Evolutionary conservation across 192 early-diverging fungal genomes (phyloP), one percentile per base, ranked within the genome.

Genomic region (Backusella circina): DNA sequence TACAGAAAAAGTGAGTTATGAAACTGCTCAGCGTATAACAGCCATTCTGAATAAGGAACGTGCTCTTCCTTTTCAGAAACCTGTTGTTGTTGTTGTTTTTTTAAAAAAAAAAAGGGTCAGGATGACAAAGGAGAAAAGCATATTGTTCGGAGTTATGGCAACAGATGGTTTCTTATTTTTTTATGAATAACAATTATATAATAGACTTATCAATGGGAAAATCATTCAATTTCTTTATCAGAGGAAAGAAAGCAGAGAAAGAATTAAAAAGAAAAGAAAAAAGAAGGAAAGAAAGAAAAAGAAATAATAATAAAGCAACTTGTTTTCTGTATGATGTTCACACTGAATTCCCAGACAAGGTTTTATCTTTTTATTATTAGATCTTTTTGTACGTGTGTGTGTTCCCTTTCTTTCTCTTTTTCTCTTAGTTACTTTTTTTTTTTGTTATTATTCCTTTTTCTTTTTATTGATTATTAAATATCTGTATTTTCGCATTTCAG

Each of bases 261-360:
- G 4, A 32, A 35, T 9, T 7, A n/a, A 26, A 35, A 67, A 71
- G 13, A 23, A 71, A 47, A 2, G 9, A 38, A 71, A 26, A 71
- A 13, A 47, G 37, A 71, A 71, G 28, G 12, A 39, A 50, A 47
- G 30, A n/a, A 71, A 51, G 28, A 38, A 23, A 38, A 47, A 7
- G 38, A 31, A 51, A 39, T n/a, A 71, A 15, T 32, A 39, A 38
- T 71, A 47, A 37, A 71, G 23, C 38, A 51, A 8, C 28, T n/a
- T 37, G 23, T 23, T 73, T n/a, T 72, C 64, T 57, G 31, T 70
- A 23, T 70, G 30, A 37, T 72, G 28, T 26, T 72, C 70, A n/a
- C 70, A 72, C 16, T 65, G n/a, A 31, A 30, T 71, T 41, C 44
- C 70, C 70, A 71, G 70, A 32, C 30, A 47, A 61, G 54, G 23